Base-by-base conservation (phyloP, 192 early-diverging fungal genomes). In the Coemansia sp. region DNA sequence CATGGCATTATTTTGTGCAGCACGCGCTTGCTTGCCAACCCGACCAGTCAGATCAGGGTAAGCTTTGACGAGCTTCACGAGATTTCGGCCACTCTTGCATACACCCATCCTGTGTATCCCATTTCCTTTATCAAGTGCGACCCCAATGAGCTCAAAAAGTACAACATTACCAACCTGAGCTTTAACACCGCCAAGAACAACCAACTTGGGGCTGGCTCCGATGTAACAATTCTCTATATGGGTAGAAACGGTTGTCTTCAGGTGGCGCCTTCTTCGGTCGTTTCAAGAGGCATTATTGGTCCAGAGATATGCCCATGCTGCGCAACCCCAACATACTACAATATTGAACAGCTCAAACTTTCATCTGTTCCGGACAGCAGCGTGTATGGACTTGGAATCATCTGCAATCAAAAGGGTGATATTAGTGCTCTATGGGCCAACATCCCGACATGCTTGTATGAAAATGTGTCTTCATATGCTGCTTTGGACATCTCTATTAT, bases 401-500 rank as follows among this genome's bases (percentile, higher is more conserved):
- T 52, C 15, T 52, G 50, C 50, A 52, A 30, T 30, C 17, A 17
- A 15, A 52, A 17, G 33, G 50, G 50, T 13, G 30, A 37, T 24
- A 27, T 52, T 6, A 17, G 50, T 37, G 50, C 25, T 8, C 14
- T 52, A 12, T 52, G 50, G 50, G 50, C n/a, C 17, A 34, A 52
- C 33, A 18, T 52, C 17, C 14, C 50, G 2, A 13, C 9, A 2
- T 52, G 50, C 50, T 5, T 17, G 3, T 9, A 37, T 1, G 17
- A 37, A 12, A 12, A 15, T 13, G 5, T 2, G 15, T 6, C 0
- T 12, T 5, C 14, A 2, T 52, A 10, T 9, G 27, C 59, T 47
- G 71, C 64, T 1, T 24, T 73, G n/a, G 71, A 73, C 15, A 49
- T 56, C 6, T 48, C 47, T 24, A 10, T 73, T 22, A 15, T 73